phyloP scores from a whole-genome alignment of 768 basidiomycete species.

The Infundibulicybe gibba region DNA sequence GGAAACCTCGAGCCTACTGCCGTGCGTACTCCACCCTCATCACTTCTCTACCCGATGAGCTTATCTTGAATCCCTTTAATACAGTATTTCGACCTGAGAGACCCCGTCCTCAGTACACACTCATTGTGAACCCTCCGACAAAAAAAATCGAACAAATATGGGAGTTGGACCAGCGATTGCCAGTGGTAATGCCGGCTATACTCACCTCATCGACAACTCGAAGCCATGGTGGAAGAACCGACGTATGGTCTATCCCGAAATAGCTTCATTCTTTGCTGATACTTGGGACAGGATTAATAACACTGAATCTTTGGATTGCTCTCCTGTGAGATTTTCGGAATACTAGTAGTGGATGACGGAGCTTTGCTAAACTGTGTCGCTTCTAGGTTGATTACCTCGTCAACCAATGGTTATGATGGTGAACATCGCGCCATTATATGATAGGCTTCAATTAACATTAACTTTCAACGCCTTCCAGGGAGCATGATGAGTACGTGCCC shows the following conservation, averaged over 20 bases:
- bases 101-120: conserved; percentile 49
- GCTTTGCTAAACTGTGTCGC: not conserved
- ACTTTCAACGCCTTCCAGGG: conserved; percentile 19
- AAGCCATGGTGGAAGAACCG: conserved; percentile 60
- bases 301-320: conserved; percentile 53
- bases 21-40: not conserved
- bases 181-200: conserved; percentile 25
- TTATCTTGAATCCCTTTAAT: conserved; percentile 3
- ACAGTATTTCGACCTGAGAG: conserved; percentile 9
- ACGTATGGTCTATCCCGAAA: conserved; percentile 23
- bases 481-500: conserved; percentile 52
- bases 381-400: conserved; percentile 53
- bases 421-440: conserved; percentile 24
- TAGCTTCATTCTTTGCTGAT: not conserved
- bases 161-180: conserved; percentile 38
- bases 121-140: conserved; percentile 1
- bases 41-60: not conserved
- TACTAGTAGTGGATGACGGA: too few relatives aligned
- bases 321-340: conserved; percentile 41
- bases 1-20: conserved; percentile 2
- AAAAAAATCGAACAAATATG: conserved; percentile 29
- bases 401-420: conserved; percentile 57
- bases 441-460: not conserved
- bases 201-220: conserved; percentile 44
- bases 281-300: conserved; percentile 33